Evolutionary conservation across 2,329 filamentous ascomycete genomes (phyloP).

Genomic region (Fusarium devonianum): DNA sequence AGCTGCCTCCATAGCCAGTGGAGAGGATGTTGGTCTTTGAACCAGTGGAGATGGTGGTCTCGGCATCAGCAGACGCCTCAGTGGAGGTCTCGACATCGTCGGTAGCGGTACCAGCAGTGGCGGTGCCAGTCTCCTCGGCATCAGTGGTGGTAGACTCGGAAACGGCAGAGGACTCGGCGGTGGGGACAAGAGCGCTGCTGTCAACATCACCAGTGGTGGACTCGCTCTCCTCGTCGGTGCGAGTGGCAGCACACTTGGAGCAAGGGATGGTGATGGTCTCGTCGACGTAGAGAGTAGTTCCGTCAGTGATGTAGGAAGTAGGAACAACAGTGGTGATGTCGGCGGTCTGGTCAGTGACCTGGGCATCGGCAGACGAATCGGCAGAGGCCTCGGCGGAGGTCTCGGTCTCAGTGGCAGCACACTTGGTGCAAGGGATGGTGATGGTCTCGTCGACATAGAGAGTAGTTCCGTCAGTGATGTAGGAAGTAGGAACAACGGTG

Average conservation of each 20-base stretch:
- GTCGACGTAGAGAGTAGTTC: constrained; percentile 33
- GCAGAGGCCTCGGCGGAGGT: constrained; percentile 5
- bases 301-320: constrained; percentile 29
- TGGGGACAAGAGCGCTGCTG: neutral
- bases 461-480: constrained; percentile 30
- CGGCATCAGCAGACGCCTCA: constrained; percentile 12
- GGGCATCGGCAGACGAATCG: neutral
- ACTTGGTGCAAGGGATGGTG: constrained; percentile 33
- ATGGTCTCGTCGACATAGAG: constrained; percentile 31
- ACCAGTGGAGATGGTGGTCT: constrained; percentile 16
- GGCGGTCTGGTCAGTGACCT: constrained; percentile 18
- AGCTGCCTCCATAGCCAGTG: constrained; percentile 24
- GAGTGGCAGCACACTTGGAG: constrained; percentile 22
- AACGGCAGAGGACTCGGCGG: constrained; percentile 13
- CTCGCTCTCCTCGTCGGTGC: constrained; percentile 17
- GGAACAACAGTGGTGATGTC: constrained; percentile 24
- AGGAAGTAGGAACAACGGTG: constrained; percentile 31
- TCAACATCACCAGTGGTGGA: constrained; percentile 12
- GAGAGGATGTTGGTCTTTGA: constrained; percentile 23
- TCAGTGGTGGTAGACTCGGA: constrained; percentile 11
- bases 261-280: constrained; percentile 34
- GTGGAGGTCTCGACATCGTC: constrained; percentile 21
- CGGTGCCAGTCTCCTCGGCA: constrained; percentile 16
- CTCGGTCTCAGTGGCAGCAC: constrained; percentile 16
- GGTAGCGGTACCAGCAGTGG: constrained; percentile 23